Conservation (phyloP, 2,329 filamentous ascomycete species). For the Xenoacremonium recifei region DNA sequence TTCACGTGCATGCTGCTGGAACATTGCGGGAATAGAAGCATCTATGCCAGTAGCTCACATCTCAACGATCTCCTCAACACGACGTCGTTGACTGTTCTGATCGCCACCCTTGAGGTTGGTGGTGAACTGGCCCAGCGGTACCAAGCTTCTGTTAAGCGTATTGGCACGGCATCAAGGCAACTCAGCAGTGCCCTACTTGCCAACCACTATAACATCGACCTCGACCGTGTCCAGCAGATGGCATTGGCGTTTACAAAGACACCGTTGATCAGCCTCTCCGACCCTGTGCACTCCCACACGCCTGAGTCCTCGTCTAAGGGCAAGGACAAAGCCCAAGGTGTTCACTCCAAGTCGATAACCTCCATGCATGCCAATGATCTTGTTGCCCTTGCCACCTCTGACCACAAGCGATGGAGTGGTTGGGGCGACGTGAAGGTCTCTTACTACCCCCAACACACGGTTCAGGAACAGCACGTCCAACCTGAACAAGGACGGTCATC, state of each 20-base stretch:
- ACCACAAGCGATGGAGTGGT: constrained; percentile 62
- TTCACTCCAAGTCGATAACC: constrained; percentile 46
- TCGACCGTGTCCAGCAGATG: constrained; percentile 81
- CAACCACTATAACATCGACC: constrained; percentile 79
- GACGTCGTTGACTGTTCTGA: constrained; percentile 75
- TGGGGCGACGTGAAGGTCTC: constrained; percentile 79
- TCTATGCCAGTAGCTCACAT: constrained; percentile 91
- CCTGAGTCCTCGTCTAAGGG: constrained; percentile 62
- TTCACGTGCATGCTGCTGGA: constrained; percentile 89
- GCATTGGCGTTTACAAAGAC: constrained; percentile 80
- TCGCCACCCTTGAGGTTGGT: constrained; percentile 74
- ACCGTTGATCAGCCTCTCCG: constrained; percentile 50
- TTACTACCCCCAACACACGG: constrained; percentile 63
- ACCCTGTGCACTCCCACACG: constrained; percentile 52
- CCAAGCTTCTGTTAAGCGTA: constrained; percentile 80
- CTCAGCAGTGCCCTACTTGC: constrained; percentile 72
- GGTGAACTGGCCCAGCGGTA: constrained; percentile 90
- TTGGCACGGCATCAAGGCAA: constrained; percentile 61
- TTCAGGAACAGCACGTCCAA: constrained; percentile 17
- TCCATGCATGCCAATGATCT: constrained; percentile 81
- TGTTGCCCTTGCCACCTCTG: constrained; percentile 67
- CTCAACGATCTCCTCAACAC: constrained; percentile 88
- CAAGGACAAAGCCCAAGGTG: constrained; percentile 64
- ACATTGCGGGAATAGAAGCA: constrained; percentile 93
- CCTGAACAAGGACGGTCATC: constrained; percentile 38